These are phyloP conservation scores for Tulasnella sp. DNA, from an alignment of 768 basidiomycete genomes.

Conservation along the genomic window DNA sequence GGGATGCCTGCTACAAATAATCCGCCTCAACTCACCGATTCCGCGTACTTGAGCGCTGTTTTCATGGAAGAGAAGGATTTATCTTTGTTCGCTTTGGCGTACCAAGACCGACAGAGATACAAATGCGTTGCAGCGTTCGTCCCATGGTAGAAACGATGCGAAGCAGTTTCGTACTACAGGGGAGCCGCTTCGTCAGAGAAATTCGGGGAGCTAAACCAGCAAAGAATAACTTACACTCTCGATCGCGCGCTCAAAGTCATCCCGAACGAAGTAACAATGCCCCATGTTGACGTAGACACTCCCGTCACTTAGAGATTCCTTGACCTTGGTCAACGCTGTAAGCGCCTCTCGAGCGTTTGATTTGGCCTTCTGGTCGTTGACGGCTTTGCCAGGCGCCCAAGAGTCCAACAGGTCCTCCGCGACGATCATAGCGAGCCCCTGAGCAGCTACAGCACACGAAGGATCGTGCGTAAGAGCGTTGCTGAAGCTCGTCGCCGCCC, in stretches of 20 bases:
- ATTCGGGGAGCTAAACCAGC: neutral
- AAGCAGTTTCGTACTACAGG: conserved; percentile 82
- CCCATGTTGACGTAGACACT: conserved; percentile 95
- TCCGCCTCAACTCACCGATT: conserved; percentile 40
- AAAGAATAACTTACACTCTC: conserved; percentile 55
- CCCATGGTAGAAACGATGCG: conserved; percentile 58
- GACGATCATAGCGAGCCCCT: conserved; percentile 86
- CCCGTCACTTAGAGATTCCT: conserved; percentile 71
- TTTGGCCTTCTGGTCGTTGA: conserved; percentile 55
- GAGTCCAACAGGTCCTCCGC: conserved; percentile 84
- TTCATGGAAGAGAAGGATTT: conserved; percentile 72
- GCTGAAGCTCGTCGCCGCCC: conserved; percentile 85
- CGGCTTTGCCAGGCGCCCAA: conserved; percentile 30
- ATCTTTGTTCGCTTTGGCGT: conserved; percentile 85
- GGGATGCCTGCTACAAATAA: neutral
- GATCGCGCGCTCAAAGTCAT: conserved; percentile 92
- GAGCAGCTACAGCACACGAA: conserved; percentile 82
- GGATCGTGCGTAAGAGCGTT: conserved; percentile 80
- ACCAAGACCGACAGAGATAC: conserved; percentile 88
- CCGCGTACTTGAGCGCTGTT: conserved; percentile 72
- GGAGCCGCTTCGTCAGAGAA: neutral
- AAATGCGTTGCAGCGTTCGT: conserved; percentile 66
- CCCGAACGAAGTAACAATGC: conserved; percentile 84
- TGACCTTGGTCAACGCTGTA: conserved; percentile 79
- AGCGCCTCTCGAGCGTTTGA: conserved; percentile 79